A percentile compares a stretch with the other conserved stretches of the same genome.
Evolutionary conservation across 129 eudicot species (phyloP).

Genomic region (Flaveria trinervia): DNA sequence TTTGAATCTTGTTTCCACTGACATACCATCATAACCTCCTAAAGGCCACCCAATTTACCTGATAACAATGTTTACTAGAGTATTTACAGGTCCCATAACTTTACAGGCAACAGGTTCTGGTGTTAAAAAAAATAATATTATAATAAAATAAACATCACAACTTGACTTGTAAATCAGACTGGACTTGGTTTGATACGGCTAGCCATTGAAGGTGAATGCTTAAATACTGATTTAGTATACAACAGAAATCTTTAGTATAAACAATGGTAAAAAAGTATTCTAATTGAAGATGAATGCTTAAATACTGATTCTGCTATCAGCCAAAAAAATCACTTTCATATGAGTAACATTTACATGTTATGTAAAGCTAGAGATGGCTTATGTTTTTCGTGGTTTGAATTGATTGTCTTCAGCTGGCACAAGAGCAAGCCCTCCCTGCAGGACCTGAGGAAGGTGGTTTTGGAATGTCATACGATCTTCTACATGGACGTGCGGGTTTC

Average conservation of each 20-base stretch:
- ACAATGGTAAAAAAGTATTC: not conserved
- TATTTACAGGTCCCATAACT: too few species aligned
- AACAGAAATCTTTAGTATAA: too few species aligned
- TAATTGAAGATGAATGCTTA: not conserved
- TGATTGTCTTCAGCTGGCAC: conserved; percentile 49
- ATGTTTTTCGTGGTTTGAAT: conserved; percentile 9
- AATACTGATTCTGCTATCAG: not conserved
- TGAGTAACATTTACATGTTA: not conserved
- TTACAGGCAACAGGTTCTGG: too few species aligned
- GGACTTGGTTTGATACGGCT: not conserved
- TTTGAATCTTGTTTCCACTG: too few species aligned
- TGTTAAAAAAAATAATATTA: too few species aligned
- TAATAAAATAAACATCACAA: too few species aligned
- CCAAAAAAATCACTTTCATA: not conserved
- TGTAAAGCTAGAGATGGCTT: not conserved
- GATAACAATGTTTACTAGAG: too few species aligned
- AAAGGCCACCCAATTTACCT: too few species aligned
- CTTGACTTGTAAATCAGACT: too few species aligned
- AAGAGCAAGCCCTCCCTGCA: conserved; percentile 86
- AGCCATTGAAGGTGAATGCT: not conserved
- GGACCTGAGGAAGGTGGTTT: conserved; percentile 95
- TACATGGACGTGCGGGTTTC: conserved; percentile 88
- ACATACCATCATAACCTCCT: too few species aligned
- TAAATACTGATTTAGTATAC: not conserved
- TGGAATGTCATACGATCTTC: conserved; percentile 95